Evolutionary conservation across 257 asterid genomes (phyloP), one percentile per base, ranked within the genome.

Genomic region (Anisodus tanguticus): DNA sequence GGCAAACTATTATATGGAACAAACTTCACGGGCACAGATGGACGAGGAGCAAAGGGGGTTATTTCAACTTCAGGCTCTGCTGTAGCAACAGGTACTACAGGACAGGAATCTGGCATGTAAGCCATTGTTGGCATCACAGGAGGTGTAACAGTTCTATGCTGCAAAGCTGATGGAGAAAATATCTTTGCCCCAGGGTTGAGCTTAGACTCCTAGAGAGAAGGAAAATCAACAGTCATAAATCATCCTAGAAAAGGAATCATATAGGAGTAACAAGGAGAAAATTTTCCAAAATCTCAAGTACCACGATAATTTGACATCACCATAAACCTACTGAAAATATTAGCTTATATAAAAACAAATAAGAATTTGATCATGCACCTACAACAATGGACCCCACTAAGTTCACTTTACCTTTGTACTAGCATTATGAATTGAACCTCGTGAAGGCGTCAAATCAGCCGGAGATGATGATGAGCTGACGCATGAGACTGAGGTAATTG

Each of bases 121-220:
- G 89, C 71, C 87, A 88, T 87, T 11, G 88, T 87, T 84, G 91
- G 87, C 79, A 89, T 76, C 51, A 90, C 87, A 84, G 93, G 92
- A 88, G 97, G 91, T 26, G 92, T 89, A 67, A 79, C 91, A 3
- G 90, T 79, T 87, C 88, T 89, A 64, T 88, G 91, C 66, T 85
- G 91, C 83, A 82, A 47, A 86, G 81, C n/a, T 3, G 97, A 93
- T 54, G 98, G 98, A 83, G 91, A 90, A 88, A 93, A 95, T 62
- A 89, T 83, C 89, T 92, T 93, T 70, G 98, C 98, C 88, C 89
- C 92, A 39, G 98, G 98, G 87, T 95, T 95, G 91, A 95, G 97
- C 91, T 93, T 95, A 81, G 92, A 93, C 83, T 91, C 97, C 98
- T 93, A 70, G 80, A 79, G 80, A 87, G 66, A 86, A 72, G 60